phyloP scores from a whole-genome alignment of 73 alveolate genomes.

The Uronychia setigera region DNA sequence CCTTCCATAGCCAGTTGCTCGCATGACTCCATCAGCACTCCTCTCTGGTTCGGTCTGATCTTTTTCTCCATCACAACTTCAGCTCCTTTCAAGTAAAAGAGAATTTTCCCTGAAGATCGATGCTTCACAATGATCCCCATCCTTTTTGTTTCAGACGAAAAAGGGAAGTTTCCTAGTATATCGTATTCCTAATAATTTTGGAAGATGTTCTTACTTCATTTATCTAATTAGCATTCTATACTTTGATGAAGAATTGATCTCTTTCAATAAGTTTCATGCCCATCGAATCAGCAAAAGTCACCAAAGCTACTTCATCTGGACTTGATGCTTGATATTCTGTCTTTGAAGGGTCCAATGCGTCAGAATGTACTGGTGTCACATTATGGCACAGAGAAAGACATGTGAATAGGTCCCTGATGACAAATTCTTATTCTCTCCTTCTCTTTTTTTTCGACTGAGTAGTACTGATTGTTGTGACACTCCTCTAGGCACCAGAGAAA shows the following conservation, averaged over 20 bases:
- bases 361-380: constrained; percentile 80
- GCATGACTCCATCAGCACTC: constrained; percentile 73
- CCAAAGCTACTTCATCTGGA: constrained; percentile 95
- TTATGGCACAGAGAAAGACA: constrained; percentile 81
- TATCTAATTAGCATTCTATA: constrained; percentile 13
- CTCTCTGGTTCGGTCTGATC: constrained; percentile 68
- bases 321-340: constrained; percentile 84
- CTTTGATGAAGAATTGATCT: constrained; percentile 33
- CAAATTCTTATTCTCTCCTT: constrained; percentile 61
- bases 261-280: constrained; percentile 77
- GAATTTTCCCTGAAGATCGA: constrained; percentile 43
- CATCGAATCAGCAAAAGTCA: constrained; percentile 75
- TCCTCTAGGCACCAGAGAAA: too few relatives aligned
- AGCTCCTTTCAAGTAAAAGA: constrained; percentile 92
- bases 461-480: too few relatives aligned
- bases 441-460: constrained; percentile 27
- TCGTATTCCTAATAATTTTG: too few relatives aligned
- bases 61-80: constrained; percentile 94
- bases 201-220: too few relatives aligned
- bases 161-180: constrained; percentile 91
- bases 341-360: constrained; percentile 34
- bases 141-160: constrained; percentile 93
- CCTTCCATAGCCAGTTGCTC: constrained; percentile 91
- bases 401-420: constrained; percentile 74
- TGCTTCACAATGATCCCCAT: constrained; percentile 94